These are phyloP conservation scores for Blastobotrys buckinghamii DNA, from an alignment of 1,139 yeast species.

Conservation along the genomic window DNA sequence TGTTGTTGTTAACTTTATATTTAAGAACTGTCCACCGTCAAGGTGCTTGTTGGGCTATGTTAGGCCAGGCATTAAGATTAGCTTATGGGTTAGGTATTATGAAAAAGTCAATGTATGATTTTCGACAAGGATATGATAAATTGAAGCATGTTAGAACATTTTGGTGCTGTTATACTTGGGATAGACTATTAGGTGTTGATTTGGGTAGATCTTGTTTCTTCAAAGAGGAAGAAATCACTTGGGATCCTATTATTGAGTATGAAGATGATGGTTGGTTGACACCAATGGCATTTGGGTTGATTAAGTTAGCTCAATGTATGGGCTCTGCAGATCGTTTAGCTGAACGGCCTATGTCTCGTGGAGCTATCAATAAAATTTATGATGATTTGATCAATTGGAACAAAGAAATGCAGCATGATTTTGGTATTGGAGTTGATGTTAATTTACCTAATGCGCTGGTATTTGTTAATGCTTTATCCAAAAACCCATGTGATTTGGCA, in stretches of 20 bases:
- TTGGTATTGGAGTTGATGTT: slow-evolving; percentile 12
- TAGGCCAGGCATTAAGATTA: slow-evolving; percentile 52
- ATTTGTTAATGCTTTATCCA: background rate
- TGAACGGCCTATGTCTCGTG: slow-evolving; percentile 3
- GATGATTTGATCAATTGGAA: slow-evolving; percentile 14
- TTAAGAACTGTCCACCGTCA: slow-evolving; percentile 54
- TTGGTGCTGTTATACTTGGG: slow-evolving; percentile 54
- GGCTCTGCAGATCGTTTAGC: slow-evolving; percentile 15
- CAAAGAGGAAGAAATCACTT: slow-evolving; percentile 36
- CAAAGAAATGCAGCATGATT: slow-evolving; percentile 10
- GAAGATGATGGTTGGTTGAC: slow-evolving; percentile 53
- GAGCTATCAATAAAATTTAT: slow-evolving; percentile 13
- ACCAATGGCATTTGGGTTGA: slow-evolving; percentile 39
- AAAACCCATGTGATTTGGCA: slow-evolving; percentile 13
- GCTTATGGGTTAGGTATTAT: slow-evolving; percentile 51
- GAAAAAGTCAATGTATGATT: slow-evolving; percentile 25
- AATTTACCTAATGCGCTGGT: background rate
- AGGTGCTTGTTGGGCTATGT: slow-evolving; percentile 47
- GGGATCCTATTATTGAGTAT: slow-evolving; percentile 35
- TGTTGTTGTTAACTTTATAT: slow-evolving; percentile 52
- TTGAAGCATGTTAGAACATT: slow-evolving; percentile 50
- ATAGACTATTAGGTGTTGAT: slow-evolving; percentile 50
- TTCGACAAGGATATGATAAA: slow-evolving; percentile 38
- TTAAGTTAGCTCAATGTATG: slow-evolving; percentile 22
- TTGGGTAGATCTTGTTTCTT: slow-evolving; percentile 47